Evolutionary conservation across 2,329 filamentous ascomycete species (phyloP), one percentile per base, ranked within the genome.

Genomic region (Cladosporium sp.): DNA sequence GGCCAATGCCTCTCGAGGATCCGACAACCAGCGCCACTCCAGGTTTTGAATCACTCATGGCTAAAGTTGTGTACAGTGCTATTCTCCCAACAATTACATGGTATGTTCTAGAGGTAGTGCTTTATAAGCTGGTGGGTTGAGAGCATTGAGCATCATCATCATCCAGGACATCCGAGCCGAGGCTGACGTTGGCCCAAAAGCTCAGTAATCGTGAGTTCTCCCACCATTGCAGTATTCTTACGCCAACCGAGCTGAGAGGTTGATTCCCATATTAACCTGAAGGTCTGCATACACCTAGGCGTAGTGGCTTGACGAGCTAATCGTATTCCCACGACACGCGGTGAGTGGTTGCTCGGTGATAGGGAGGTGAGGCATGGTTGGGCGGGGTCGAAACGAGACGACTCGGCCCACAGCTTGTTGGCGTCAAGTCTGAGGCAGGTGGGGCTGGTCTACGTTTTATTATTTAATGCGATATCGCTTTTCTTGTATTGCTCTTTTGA

Each of bases 1-100:
- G 76, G 40, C 89, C 89, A 56, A 95, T 92, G 32, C 89, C 89
- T 54, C 89, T 75, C 0, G 87, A 91, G 2, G 86, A 34, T 34
- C 88, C 88, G 17, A 91, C 77, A 4, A 92, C 74, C 17, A 91
- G 75, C 17, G 85, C 86, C 6, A 90, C 85, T 55, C 75, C 22
- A 18, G 20, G 15, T 29, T 34, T 3, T 19, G 17, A 11, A 13
- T 17, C 19, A 7, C 13, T 11, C 34, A 29, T 40, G 24, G 15
- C n/a, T 2, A 9, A 12, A 13, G 30, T 34, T 12, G 30, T 13
- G n/a, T n/a, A n/a, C n/a, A n/a, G n/a, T n/a, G n/a, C n/a, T n/a
- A n/a, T n/a, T n/a, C n/a, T n/a, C n/a, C n/a, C n/a, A n/a, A n/a
- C n/a, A n/a, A n/a, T n/a, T n/a, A n/a, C n/a, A n/a, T n/a, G n/a